Conservation (phyloP, 164 flowering plant genomes). For the Tetrastigma voinierianum region DNA sequence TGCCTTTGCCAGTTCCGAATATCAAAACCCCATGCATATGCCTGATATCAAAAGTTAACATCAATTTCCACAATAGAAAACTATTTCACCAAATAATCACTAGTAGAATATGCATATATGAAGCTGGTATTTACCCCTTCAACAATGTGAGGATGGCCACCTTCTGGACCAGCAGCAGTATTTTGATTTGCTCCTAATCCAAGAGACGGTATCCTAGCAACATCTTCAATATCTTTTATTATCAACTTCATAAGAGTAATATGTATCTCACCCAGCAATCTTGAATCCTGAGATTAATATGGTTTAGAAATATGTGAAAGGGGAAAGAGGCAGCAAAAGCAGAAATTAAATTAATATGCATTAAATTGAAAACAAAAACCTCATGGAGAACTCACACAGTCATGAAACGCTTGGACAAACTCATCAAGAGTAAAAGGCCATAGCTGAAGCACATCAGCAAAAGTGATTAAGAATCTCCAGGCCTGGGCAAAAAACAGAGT, state of each 20-base stretch:
- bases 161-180: slow-evolving; percentile 73
- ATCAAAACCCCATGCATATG: slow-evolving; percentile 96
- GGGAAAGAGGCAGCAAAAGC: not conserved
- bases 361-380: slow-evolving; percentile 1
- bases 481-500: slow-evolving; percentile 44
- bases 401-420: slow-evolving; percentile 96
- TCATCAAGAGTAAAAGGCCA: slow-evolving; percentile 99
- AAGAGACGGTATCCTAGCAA: slow-evolving; percentile 79
- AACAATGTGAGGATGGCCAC: slow-evolving; percentile 93
- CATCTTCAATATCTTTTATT: slow-evolving; percentile 95
- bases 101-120: not conserved
- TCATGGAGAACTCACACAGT: slow-evolving; percentile 56
- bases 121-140: slow-evolving; percentile 71
- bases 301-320: not conserved
- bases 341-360: not conserved
- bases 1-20: slow-evolving; percentile 82
- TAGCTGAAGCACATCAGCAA: slow-evolving; percentile 85
- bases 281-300: slow-evolving; percentile 62
- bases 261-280: slow-evolving; percentile 88
- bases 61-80: not conserved
- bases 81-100: not conserved
- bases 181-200: slow-evolving; percentile 66
- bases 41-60: slow-evolving; percentile 44
- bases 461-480: slow-evolving; percentile 87
- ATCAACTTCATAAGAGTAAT: slow-evolving; percentile 72